Base-by-base conservation (phyloP, 2,329 filamentous ascomycete species). In the Diaporthe sp. region DNA sequence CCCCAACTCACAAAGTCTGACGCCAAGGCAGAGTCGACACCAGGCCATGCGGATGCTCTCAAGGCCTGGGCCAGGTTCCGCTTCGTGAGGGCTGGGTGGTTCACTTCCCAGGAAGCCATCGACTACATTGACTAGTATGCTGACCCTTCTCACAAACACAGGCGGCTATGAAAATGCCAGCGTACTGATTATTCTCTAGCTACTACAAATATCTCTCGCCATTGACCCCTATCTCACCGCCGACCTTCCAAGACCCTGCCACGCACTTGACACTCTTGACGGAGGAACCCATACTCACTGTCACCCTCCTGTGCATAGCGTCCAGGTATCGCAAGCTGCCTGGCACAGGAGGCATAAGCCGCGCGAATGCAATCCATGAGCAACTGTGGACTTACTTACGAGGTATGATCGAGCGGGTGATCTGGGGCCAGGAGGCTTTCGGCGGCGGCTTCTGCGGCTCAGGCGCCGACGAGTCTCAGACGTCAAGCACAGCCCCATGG, bases 81-180 rank as follows among this genome's bases (percentile, higher is more conserved):
- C 58, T 98, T 98, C 82, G 96, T 98, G n/a, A 92, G 95, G 72
- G 95, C 95, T 12, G 97, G 97, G 13, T 98, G 96, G 96, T 97
- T 99, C 83, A 98, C 95, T 0, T 94, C 96, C 0, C 92, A 94
- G 78, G 97, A 99, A 84, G 96, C 95, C 31, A 96, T 98, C 83
- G 92, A 93, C 58, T 98, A 98, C 81, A 94, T 99, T 78, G 93
- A 96, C 82, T 98, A 98, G 93, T 94, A 89, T 81, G 91, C 85
- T 49, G 25, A 22, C 53, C 60, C 25, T 39, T 39, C 6, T 65
- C 42, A 47, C 6, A 3, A 13, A 42, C 51, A 28, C 25, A 31
- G 10, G 20, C 37, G 8, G 49, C 12, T 37, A 8, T 70, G 34
- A 15, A 34, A 15, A n/a, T 22, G 34, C 15, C 39, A 28, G 13